Base-by-base conservation (phyloP, 805 yeast species). In the Kazachstania taianensis region DNA sequence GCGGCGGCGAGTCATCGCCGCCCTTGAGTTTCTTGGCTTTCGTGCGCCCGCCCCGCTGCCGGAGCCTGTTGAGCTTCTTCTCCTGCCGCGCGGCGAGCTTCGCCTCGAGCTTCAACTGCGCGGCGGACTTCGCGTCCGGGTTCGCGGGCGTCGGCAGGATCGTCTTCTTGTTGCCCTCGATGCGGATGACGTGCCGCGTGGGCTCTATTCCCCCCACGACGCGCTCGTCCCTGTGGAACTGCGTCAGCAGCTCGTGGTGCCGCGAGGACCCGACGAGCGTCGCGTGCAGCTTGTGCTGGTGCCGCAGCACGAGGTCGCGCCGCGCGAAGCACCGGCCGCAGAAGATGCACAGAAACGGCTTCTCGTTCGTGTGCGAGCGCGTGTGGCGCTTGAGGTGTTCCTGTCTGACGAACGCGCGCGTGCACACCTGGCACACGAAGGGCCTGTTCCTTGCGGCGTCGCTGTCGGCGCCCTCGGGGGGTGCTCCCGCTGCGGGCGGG, bases 241-340 rank as follows among this genome's bases (percentile, higher is more conserved):
- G 27, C 24, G 12, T 26, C 15, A 26, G 9, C 15, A 12, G 8
- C 5, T 35, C 37, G 14, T 35, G 32, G 18, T 35, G 32, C 20
- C 18, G 33, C 13, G 20, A 7, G 17, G 32, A 20, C 16, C 37
- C 48, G 57, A 65, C 36, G 55, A 68, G 33, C 5, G 66, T 52
- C 2, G 80, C 61, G 51, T 89, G 98, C 25, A 89, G 71, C 53
- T 89, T 89, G 61, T 87, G 97, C 62, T 85, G 94, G 63, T 89
- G 98, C 41, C 98, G 71, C 36, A 92, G 67, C 18, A 89, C 85
- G 53, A 81, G 66, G 52, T 81, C 89, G 40, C 96, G 63, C 38
- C 97, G 66, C 2, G 96, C 96, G 63, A 89, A 89, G 53, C 94
- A 81, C 32, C 96, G 74, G 24, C 94, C 96, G 59, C 97, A 89